Base-by-base conservation (phyloP, 148 eudicot genomes). In the Nyssa sinensis region DNA sequence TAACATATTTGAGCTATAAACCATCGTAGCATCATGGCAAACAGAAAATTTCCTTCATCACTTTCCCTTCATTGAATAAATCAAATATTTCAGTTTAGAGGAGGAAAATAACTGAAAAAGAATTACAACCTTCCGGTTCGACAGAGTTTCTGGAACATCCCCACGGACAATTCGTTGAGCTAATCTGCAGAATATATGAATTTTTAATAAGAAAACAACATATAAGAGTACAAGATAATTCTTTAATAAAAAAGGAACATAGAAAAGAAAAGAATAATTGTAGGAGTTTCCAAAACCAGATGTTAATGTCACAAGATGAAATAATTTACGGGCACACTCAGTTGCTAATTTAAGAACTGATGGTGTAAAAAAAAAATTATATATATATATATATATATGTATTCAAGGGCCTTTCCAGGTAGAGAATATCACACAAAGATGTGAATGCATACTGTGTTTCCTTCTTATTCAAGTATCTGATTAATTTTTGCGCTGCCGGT, bases 141-240 rank as follows among this genome's bases (percentile, higher is more conserved):
- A 74, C 70, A 93, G 82, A 64, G 99, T 89, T 81, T 96, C 99
- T 69, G 99, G 99, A 64, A 96, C 99, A 93, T 96, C 99, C 35
- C 99, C 97, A 73, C 97, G 97, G 24, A 93, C 83, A 78, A 96
- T 96, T 67, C 99, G 86, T 71, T 96, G 99, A 63, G 99, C 99
- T 87, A 96, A 86, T 77, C 99, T 96, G 91, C 87, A 85, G 71
- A 31, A 77, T 16, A 64, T 19, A 32, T 19, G 44, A 59, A 24
- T 13, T 61, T 35, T 17, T 55, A 69, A 11, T 13, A 69, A 51
- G 3, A 8, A 69, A 5, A 51, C 24, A 49, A 31, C 31, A 5
- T 0, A 37, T n/a, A 35, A 10, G 44, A 78, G 66, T 37, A 30
- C 28, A 77, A 72, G 65, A 74, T 28, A 19, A 55, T 13, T 44